phyloP scores from a whole-genome alignment of 306 rosid genomes.

The Medicago ruthenica region DNA sequence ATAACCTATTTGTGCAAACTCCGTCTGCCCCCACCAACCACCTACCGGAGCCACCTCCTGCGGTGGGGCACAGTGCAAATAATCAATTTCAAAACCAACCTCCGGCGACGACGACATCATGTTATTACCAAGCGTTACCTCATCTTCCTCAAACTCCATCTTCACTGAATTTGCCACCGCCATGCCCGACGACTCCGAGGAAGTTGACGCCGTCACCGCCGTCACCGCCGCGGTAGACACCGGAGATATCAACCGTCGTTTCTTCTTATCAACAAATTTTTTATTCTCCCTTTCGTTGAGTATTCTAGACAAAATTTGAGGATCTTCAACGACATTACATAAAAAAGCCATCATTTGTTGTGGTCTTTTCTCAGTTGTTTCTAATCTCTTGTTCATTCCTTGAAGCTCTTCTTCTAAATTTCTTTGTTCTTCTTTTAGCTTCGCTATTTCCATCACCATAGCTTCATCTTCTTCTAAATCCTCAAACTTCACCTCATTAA shows the following conservation, averaged over 20 bases:
- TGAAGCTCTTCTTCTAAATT: slow-evolving; percentile 64
- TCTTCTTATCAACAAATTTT: slow-evolving; percentile 52
- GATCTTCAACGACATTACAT: slow-evolving; percentile 70
- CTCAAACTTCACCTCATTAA: slow-evolving; percentile 32
- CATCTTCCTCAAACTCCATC: slow-evolving; percentile 62
- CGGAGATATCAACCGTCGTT: slow-evolving; percentile 53
- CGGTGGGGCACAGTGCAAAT: slow-evolving; percentile 42
- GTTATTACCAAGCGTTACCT: slow-evolving; percentile 37
- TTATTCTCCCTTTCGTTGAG: slow-evolving; percentile 50
- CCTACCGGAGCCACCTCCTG: slow-evolving; percentile 11
- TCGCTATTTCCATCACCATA: slow-evolving; percentile 66
- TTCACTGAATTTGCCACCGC: slow-evolving; percentile 36
- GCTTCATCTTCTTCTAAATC: slow-evolving; percentile 64
- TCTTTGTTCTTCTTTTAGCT: slow-evolving; percentile 75
- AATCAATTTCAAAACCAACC: slow-evolving; percentile 51
- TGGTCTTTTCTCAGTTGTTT: slow-evolving; percentile 75
- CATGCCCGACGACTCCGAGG: slow-evolving; percentile 53
- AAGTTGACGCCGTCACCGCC: slow-evolving; percentile 45
- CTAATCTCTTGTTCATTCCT: slow-evolving; percentile 76
- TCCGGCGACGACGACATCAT: slow-evolving; percentile 57
- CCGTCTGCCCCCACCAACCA: slow-evolving; percentile 46
- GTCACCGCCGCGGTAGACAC: slow-evolving; percentile 31
- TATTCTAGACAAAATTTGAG: slow-evolving; percentile 65
- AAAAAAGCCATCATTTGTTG: slow-evolving; percentile 90
- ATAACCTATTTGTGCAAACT: slow-evolving; percentile 29